These are phyloP conservation scores for Laetiporus sulphureus DNA, from an alignment of 1,284 basidiomycete genomes.

Conservation along the genomic window DNA sequence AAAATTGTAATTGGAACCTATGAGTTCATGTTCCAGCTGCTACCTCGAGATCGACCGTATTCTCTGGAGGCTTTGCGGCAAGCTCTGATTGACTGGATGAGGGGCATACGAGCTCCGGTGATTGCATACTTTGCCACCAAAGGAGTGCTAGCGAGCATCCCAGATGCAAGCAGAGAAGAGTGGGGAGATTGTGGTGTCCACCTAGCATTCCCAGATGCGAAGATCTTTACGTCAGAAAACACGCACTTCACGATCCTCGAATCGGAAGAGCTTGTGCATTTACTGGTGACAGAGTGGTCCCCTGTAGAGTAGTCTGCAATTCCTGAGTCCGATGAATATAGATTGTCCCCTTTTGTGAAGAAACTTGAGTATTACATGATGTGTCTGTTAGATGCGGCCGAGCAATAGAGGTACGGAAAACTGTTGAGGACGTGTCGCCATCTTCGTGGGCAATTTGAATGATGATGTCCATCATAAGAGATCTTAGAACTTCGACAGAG, in stretches of 20 bases:
- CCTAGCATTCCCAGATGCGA: not conserved
- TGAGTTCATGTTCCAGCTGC: slow-evolving; percentile 6
- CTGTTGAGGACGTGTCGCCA: no score
- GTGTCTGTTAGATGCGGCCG: no score
- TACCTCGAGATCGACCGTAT: not conserved
- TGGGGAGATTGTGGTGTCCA: not conserved
- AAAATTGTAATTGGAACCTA: slow-evolving; percentile 1
- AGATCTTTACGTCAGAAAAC: not conserved
- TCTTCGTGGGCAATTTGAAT: no score
- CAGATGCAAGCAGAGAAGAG: not conserved
- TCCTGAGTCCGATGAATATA: no score
- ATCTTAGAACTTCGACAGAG: no score
- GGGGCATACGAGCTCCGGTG: not conserved
- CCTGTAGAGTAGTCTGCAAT: no score
- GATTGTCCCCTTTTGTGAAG: no score
- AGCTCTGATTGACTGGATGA: not conserved
- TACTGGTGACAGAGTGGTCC: not conserved
- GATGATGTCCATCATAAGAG: no score
- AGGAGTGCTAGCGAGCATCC: not conserved
- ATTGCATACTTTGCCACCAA: not conserved
- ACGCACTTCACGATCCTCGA: not conserved
- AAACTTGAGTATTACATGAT: no score
- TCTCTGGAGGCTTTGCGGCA: not conserved
- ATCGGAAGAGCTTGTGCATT: not conserved
- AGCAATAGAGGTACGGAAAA: no score